Base-by-base conservation (phyloP, 208 protist species). In the Wallacemonas sp. region DNA sequence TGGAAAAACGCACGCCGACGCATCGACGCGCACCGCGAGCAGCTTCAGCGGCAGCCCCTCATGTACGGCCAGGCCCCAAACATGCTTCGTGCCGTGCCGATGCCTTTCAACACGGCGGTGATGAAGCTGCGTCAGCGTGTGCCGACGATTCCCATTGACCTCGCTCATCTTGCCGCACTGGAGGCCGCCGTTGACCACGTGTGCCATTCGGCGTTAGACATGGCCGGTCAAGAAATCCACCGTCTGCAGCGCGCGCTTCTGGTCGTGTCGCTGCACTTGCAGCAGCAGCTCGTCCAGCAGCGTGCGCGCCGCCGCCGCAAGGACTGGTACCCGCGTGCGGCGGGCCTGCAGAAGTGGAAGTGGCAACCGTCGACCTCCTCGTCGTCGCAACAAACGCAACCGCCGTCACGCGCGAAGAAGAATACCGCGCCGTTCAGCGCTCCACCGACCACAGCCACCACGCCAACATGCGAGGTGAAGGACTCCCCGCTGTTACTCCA, bases 191-290 rank as follows among this genome's bases (percentile, higher is more conserved):
- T 74, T 8, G 76, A 81, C 23, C 46, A 55, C 23, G 63, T 52
- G 29, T 77, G 62, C 26, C 38, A 16, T 28, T 26, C 49, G 3
- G 49, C 23, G 4, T 46, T 70, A 12, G 57, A 61, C 12, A 54
- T 65, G 33, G 49, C 41, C 23, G 38, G 52, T 0, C 62, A 75
- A 44, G 65, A 72, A 32, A 50, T 29, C 23, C 61, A 7, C 26
- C 63, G 29, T 45, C 65, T 78, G 65, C 77, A 83, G 59, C 69
- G 64, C 23, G 73, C 70, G 32, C 67, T 84, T 11, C 44, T 84
- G 42, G 65, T 78, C n/a, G 78, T 79, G 14, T 72, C 73, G n/a
- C 73, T 59, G 3, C 69, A 69, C 0, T 62, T 79, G 31, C 72
- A 72, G 54, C 66, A 72, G 57, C 63, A 75, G 28, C 55, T 72